Conservation (phyloP, 345 rosid genomes). For the Acer yangbiense region DNA sequence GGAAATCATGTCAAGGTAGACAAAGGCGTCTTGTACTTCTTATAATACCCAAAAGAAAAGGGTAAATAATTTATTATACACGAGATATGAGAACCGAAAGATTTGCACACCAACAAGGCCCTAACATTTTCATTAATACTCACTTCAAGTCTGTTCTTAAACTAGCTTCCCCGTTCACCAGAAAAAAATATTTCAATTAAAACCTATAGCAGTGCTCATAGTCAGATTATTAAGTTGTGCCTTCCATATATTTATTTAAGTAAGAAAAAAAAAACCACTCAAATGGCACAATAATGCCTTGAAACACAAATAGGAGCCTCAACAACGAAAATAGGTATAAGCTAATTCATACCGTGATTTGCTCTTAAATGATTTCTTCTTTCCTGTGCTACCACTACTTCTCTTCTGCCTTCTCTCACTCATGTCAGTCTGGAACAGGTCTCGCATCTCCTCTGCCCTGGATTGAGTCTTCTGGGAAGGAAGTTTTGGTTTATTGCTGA, state of each 20-base stretch:
- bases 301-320: not conserved
- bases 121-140: not conserved
- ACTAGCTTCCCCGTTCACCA: not conserved
- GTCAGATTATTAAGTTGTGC: not conserved
- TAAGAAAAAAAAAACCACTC: not conserved
- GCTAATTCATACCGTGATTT: constrained; percentile 68
- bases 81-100: not conserved
- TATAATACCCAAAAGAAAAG: not conserved
- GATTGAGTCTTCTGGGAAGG: constrained; percentile 52
- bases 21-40: not conserved
- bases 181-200: not conserved
- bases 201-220: not conserved
- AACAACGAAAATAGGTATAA: constrained; percentile 2
- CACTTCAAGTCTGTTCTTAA: not conserved
- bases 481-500: constrained; percentile 46
- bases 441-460: constrained; percentile 75
- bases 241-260: not conserved
- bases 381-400: constrained; percentile 36
- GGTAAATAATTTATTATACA: not conserved
- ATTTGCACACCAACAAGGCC: not conserved
- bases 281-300: not conserved
- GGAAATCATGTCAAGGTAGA: constrained; percentile 1
- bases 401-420: constrained; percentile 66
- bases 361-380: constrained; percentile 86
- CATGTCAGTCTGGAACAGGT: constrained; percentile 83